A percentile compares a stretch with the other conserved stretches of the same genome.
phyloP scores from a whole-genome alignment of 371 early-diverging fungal genomes.

The Mortierella sp. region DNA sequence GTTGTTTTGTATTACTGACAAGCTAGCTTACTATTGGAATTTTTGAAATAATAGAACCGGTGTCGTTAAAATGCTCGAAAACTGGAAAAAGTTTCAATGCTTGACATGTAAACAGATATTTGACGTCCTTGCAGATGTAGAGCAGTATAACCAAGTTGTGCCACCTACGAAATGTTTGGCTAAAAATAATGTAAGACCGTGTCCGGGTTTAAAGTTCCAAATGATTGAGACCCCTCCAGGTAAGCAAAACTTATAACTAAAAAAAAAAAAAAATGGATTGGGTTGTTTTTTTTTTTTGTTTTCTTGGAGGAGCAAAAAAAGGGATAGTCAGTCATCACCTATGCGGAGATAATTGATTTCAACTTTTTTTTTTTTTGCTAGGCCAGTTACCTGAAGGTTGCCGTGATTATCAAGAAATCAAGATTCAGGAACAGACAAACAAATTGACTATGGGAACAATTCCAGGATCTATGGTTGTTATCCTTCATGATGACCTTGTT shows the following conservation, averaged over 20 bases:
- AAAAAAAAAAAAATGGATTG: neutral
- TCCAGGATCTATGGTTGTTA: slow-evolving; percentile 72
- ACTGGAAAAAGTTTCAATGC: slow-evolving; percentile 61
- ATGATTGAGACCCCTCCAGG: slow-evolving; percentile 40
- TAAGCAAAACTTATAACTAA: neutral
- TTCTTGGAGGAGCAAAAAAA: too few species aligned
- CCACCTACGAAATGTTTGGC: slow-evolving; percentile 68
- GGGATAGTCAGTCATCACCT: too few species aligned
- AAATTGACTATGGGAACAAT: slow-evolving; percentile 74
- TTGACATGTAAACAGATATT: slow-evolving; percentile 63
- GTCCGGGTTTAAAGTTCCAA: slow-evolving; percentile 60
- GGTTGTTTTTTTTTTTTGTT: too few species aligned
- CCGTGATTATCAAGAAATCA: slow-evolving; percentile 78
- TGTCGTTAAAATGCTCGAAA: slow-evolving; percentile 73
- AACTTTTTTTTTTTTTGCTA: slow-evolving; percentile 4
- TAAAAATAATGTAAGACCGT: slow-evolving; percentile 34
- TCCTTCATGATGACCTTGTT: slow-evolving; percentile 77
- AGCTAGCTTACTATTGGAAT: too few species aligned
- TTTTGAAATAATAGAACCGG: slow-evolving; percentile 58
- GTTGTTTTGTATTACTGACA: too few species aligned
- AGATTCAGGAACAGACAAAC: slow-evolving; percentile 78
- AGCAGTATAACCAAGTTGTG: slow-evolving; percentile 68
- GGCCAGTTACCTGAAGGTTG: slow-evolving; percentile 61
- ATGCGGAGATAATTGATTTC: neutral
- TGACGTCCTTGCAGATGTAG: slow-evolving; percentile 66